Conservation (phyloP, 108 stramenopile genomes). For the Thalassiosira profunda region DNA sequence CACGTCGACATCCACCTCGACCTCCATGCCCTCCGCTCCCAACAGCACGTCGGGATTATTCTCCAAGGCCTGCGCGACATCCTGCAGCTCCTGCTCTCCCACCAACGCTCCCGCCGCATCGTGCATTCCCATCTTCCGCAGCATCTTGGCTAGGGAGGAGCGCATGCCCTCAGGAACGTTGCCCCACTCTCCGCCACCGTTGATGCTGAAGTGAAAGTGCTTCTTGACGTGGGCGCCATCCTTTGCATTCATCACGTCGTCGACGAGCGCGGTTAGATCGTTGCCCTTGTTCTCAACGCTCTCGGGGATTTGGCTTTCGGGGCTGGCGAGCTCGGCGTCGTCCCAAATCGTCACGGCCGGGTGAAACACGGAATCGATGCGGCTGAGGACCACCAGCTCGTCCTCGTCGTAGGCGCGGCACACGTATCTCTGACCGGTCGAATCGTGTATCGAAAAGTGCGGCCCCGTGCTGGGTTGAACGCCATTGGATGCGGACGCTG, state of each 20-base stretch:
- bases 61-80: neutral
- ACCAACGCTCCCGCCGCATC: slow-evolving; percentile 13
- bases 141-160: neutral
- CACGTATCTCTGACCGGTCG: slow-evolving; percentile 58
- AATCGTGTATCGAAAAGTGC: slow-evolving; percentile 65
- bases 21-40: neutral
- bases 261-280: slow-evolving; percentile 7
- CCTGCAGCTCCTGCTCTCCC: neutral
- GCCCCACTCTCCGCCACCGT: neutral
- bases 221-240: neutral
- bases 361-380: slow-evolving; percentile 73
- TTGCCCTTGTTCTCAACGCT: neutral
- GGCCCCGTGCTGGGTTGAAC: slow-evolving; percentile 22
- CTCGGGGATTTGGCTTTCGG: neutral
- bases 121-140: slow-evolving; percentile 15
- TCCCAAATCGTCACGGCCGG: slow-evolving; percentile 30
- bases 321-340: neutral
- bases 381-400: slow-evolving; percentile 59
- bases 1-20: slow-evolving; percentile 11
- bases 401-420: slow-evolving; percentile 80
- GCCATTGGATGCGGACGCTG: neutral
- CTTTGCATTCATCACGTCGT: slow-evolving; percentile 13
- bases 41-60: neutral
- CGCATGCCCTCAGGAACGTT: slow-evolving; percentile 12
- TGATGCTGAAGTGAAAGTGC: slow-evolving; percentile 1